Evolutionary conservation across 2,329 filamentous ascomycete species (phyloP).

Genomic region (Fusarium staphyleae): DNA sequence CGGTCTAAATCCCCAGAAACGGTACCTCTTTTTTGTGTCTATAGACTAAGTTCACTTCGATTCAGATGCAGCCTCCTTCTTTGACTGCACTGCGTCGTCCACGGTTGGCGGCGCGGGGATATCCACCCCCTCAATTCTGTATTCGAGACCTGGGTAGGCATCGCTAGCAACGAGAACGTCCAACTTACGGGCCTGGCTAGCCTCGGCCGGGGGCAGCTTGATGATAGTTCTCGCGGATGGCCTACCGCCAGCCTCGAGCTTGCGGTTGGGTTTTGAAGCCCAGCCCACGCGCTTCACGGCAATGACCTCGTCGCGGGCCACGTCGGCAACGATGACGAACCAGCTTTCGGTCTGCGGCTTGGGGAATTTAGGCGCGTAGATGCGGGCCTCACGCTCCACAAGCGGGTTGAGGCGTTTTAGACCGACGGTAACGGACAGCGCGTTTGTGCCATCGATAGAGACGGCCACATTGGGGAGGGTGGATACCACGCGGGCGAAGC

Average conservation of each 20-base stretch:
- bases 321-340: slow-evolving; percentile 80
- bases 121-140: slow-evolving; percentile 56
- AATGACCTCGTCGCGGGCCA: slow-evolving; percentile 75
- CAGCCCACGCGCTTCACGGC: slow-evolving; percentile 88
- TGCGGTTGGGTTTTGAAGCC: slow-evolving; percentile 48
- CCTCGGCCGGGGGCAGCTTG: slow-evolving; percentile 61
- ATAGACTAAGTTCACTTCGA: slow-evolving; percentile 34
- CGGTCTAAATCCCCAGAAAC: slow-evolving; percentile 3
- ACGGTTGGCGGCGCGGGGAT: slow-evolving; percentile 59
- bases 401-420: slow-evolving; percentile 73
- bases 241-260: slow-evolving; percentile 52
- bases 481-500: slow-evolving; percentile 66
- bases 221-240: slow-evolving; percentile 64
- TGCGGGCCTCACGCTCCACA: slow-evolving; percentile 70
- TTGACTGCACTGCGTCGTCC: slow-evolving; percentile 55
- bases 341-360: slow-evolving; percentile 95
- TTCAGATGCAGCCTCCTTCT: slow-evolving; percentile 43
- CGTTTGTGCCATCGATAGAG: slow-evolving; percentile 65
- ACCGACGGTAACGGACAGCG: slow-evolving; percentile 67
- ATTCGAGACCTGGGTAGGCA: slow-evolving; percentile 79
- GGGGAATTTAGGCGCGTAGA: slow-evolving; percentile 89
- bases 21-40: slow-evolving; percentile 8
- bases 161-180: slow-evolving; percentile 85
- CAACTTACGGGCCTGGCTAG: slow-evolving; percentile 64
- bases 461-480: slow-evolving; percentile 75